Percentiles rank a stretch among this genome's conserved stretches.
Conservation (phyloP, 768 basidiomycete genomes). For the Mycena chlorophos region DNA sequence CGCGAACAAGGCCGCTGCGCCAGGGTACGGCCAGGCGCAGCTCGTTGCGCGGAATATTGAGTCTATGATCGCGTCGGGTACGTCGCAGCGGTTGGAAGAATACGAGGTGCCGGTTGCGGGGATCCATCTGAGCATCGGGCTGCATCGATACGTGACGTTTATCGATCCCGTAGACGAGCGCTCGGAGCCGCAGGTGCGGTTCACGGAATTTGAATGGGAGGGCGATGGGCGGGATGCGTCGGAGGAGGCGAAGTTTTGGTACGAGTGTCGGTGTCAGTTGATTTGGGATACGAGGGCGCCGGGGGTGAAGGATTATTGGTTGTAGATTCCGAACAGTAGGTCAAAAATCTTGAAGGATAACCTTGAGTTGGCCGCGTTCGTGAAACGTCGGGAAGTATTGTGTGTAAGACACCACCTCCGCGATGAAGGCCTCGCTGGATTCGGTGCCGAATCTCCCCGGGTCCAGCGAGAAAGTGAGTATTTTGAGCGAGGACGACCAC, state of each 20-base stretch:
- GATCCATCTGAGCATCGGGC: slow-evolving; percentile 17
- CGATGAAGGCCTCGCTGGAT: no score
- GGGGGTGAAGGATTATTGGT: background rate
- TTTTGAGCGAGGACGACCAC: no score
- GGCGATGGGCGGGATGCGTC: background rate
- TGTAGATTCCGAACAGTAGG: no score
- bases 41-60: slow-evolving; percentile 12
- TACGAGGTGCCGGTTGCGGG: slow-evolving; percentile 5
- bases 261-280: background rate
- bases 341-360: no score
- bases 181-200: background rate
- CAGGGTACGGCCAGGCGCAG: slow-evolving; percentile 8
- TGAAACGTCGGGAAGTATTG: no score
- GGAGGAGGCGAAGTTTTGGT: background rate
- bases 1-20: slow-evolving; percentile 16
- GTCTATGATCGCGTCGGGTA: background rate
- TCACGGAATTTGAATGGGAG: background rate
- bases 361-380: no score
- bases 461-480: no score
- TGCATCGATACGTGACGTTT: slow-evolving; percentile 6
- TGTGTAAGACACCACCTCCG: no score
- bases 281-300: background rate
- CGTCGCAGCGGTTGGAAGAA: slow-evolving; percentile 1
- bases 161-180: background rate
- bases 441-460: no score